Conservation (phyloP, 1,284 basidiomycete species). For the Volvariella volvacea region DNA sequence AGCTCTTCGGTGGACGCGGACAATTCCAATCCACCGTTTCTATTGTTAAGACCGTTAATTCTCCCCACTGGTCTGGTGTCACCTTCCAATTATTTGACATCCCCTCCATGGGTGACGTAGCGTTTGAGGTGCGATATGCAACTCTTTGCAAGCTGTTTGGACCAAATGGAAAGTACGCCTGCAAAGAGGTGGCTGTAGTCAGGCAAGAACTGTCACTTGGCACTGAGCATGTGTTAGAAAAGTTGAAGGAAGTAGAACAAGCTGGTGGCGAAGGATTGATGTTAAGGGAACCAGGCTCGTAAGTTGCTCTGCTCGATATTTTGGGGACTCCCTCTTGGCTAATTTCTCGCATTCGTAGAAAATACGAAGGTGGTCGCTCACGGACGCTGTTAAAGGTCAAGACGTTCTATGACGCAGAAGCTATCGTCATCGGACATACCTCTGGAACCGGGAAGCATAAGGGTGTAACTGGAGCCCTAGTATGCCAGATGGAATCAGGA, state of each 20-base stretch:
- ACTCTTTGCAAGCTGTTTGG: slow-evolving; percentile 43
- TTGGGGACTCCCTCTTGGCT: neutral
- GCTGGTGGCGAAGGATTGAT: slow-evolving; percentile 64
- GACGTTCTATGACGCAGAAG: slow-evolving; percentile 66
- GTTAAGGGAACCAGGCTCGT: slow-evolving; percentile 53
- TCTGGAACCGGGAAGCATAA: slow-evolving; percentile 50
- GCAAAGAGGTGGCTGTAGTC: slow-evolving; percentile 43
- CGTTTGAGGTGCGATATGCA: slow-evolving; percentile 52
- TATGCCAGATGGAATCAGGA: slow-evolving; percentile 58
- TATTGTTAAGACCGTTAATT: slow-evolving; percentile 51
- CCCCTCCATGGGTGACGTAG: slow-evolving; percentile 41
- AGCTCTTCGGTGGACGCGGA: slow-evolving; percentile 56
- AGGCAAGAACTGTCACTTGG: slow-evolving; percentile 42
- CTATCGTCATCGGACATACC: slow-evolving; percentile 50
- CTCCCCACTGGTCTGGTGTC: slow-evolving; percentile 48
- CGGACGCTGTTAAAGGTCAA: slow-evolving; percentile 57
- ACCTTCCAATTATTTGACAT: slow-evolving; percentile 65
- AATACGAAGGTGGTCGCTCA: slow-evolving; percentile 50
- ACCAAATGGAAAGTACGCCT: slow-evolving; percentile 33
- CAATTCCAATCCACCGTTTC: slow-evolving; percentile 54
- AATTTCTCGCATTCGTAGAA: slow-evolving; percentile 16
- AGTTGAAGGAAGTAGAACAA: slow-evolving; percentile 47
- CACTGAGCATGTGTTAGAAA: slow-evolving; percentile 45
- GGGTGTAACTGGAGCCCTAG: slow-evolving; percentile 47
- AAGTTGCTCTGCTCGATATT: slow-evolving; percentile 13